Evolutionary conservation across 2,329 filamentous ascomycete genomes (phyloP).

Genomic region (Pseudogymnoascus sp.): DNA sequence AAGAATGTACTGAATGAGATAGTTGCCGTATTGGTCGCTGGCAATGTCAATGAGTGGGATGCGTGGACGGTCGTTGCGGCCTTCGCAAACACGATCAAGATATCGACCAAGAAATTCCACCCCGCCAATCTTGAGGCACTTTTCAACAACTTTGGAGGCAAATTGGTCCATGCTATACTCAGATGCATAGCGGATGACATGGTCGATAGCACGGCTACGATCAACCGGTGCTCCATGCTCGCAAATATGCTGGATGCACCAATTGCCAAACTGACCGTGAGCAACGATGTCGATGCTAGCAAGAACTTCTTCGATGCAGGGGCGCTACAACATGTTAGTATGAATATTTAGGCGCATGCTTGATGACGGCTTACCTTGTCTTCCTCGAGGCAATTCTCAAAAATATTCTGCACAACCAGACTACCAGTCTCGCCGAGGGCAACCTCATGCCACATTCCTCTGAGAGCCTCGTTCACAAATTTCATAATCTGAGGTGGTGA

Average conservation of each 20-base stretch:
- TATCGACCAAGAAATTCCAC: slow-evolving; percentile 87
- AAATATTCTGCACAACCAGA: slow-evolving; percentile 97
- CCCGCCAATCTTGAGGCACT: slow-evolving; percentile 95
- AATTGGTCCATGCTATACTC: slow-evolving; percentile 99
- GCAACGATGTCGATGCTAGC: slow-evolving; percentile 92
- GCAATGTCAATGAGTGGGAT: slow-evolving; percentile 98
- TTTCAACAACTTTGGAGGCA: slow-evolving; percentile 97
- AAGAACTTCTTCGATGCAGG: slow-evolving; percentile 94
- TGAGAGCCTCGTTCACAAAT: slow-evolving; percentile 90
- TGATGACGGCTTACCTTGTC: slow-evolving; percentile 66
- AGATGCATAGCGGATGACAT: slow-evolving; percentile 85
- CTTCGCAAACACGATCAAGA: slow-evolving; percentile 88
- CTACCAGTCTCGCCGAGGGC: slow-evolving; percentile 95
- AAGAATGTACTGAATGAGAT: slow-evolving; percentile 94
- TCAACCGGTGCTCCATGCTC: slow-evolving; percentile 90
- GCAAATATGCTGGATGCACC: slow-evolving; percentile 99
- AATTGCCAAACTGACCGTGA: slow-evolving; percentile 97
- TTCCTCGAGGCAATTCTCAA: slow-evolving; percentile 97
- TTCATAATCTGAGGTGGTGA: slow-evolving; percentile 97
- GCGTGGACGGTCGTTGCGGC: slow-evolving; percentile 80
- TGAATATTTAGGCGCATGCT: neutral
- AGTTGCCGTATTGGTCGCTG: slow-evolving; percentile 98
- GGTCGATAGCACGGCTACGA: slow-evolving; percentile 87
- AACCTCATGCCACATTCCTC: slow-evolving; percentile 98
- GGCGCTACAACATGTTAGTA: slow-evolving; percentile 55